Evolutionary conservation across 495 filamentous ascomycete genomes (phyloP), one percentile per base, ranked within the genome.

Genomic region (Neurospora sp.): DNA sequence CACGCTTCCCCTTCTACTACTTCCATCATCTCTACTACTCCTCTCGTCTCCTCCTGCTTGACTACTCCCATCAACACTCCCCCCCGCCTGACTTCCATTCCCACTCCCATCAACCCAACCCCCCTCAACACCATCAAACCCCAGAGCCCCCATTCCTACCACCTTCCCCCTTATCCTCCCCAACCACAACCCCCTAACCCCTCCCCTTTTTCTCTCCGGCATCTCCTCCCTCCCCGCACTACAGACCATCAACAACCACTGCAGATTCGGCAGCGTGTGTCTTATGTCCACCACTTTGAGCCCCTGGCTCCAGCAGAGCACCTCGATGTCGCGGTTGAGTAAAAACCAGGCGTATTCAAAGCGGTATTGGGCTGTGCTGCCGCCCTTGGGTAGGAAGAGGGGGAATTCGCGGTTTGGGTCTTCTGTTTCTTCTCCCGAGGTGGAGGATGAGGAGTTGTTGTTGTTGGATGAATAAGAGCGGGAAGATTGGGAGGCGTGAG

Each of bases 341-440:
- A 98, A 82, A 75, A 98, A 99, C 74, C 97, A 94, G 6, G 86
- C 96, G 83, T 98, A 99, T 74, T 98, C 95, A 78, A 98, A 97
- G 10, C 94, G 89, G 77, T 92, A 97, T 39, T 91, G 87, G 3
- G 94, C 89, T 14, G 88, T 89, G 1, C 48, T 65, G 81, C 84
- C 84, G 20, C 90, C 89, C 72, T 92, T 91, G 10, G 81, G 80
- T 41, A 91, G 86, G 79, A 92, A 93, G 0, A 99, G 86, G 2
- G 95, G 96, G 78, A 93, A 96, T 3, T 88, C 90, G 22, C 92
- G 87, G 70, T 89, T 88, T 14, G 82, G 80, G 69, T 87, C 84
- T 44, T 14, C 4, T 31, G 2, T 3, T 31, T 16, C 53, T 14
- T 20, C 48, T 48, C 44, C 9, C 4, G 10, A 22, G 3, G 16